phyloP scores from a whole-genome alignment of 805 yeast genomes.

The Kuraishia hungarica region DNA sequence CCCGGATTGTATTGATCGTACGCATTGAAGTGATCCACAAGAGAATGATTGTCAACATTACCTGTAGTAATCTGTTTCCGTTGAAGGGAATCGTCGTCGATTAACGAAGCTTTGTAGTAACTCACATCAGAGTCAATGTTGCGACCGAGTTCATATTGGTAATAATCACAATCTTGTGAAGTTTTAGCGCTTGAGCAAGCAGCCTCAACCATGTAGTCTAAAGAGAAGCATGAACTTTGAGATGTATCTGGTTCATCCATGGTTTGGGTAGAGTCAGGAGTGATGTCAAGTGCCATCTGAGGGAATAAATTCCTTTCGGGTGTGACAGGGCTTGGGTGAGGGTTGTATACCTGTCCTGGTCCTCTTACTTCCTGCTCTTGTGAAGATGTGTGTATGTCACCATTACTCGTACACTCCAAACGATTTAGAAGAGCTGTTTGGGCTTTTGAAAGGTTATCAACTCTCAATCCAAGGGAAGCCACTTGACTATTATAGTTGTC shows the following conservation, averaged over 20 bases:
- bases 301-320: not conserved
- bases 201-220: not conserved
- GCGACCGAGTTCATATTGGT: not conserved
- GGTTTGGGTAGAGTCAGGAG: not conserved
- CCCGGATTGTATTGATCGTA: not conserved
- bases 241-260: not conserved
- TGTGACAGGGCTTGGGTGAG: not conserved
- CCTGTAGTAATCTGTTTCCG: not conserved
- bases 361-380: not conserved
- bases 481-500: not conserved
- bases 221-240: not conserved
- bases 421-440: not conserved
- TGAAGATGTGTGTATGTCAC: too few relatives aligned
- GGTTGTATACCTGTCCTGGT: not conserved
- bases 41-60: not conserved
- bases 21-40: not conserved
- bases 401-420: not conserved
- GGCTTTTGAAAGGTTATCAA: not conserved
- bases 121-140: too few relatives aligned
- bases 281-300: too few relatives aligned
- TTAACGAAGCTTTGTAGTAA: too few relatives aligned
- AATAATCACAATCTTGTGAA: not conserved
- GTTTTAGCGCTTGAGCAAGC: not conserved
- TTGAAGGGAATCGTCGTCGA: too few relatives aligned
- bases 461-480: not conserved